Base-by-base conservation (phyloP, 768 basidiomycete species). In the Gautieria morchelliformis region DNA sequence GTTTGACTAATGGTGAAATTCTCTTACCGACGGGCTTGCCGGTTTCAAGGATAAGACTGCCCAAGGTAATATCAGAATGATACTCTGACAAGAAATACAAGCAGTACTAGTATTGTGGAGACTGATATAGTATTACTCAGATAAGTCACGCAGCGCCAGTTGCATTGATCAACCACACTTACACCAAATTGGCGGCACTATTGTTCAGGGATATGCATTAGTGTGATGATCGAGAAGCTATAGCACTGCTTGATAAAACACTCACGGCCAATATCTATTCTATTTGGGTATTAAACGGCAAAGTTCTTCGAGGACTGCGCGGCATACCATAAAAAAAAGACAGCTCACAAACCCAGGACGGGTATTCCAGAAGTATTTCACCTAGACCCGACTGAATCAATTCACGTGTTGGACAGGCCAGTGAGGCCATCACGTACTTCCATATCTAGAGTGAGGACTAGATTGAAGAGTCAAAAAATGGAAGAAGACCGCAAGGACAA, bases 241-340 rank as follows among this genome's bases (percentile, higher is more conserved):
- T n/a, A n/a, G n/a, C n/a, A 14, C 17, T 17, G 35, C 39, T 22
- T 37, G 5, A 32, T 10, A 27, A 49, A 5, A 27, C n/a, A 33
- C 51, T 52, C 37, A 52, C 51, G 51, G 51, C 51, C 51, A 52
- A 33, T 52, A 52, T 52, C 51, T 22, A 20, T 40, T 37, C 51
- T 52, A 22, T 14, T 35, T 2, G 20, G 42, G 32, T 14, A 12
- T n/a, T 7, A n/a, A 7, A 37, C n/a, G 6, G 51, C 32, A 11
- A 37, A 39, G 14, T 22, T 35, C 14, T 52, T 20, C 11, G 35
- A 9, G 35, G 37, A 33, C 9, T 8, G 11, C 11, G 11, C 2
- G 27, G 32, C 48, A 22, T 24, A 52, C 51, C 20, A 52, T 1
- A 12, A 52, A 39, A 19, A 52, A 52, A 4, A 52, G 24, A 22